Evolutionary conservation across 176 grass and related monocot genomes (phyloP), one percentile per base, ranked within the genome.

Genomic region (Areca catechu): DNA sequence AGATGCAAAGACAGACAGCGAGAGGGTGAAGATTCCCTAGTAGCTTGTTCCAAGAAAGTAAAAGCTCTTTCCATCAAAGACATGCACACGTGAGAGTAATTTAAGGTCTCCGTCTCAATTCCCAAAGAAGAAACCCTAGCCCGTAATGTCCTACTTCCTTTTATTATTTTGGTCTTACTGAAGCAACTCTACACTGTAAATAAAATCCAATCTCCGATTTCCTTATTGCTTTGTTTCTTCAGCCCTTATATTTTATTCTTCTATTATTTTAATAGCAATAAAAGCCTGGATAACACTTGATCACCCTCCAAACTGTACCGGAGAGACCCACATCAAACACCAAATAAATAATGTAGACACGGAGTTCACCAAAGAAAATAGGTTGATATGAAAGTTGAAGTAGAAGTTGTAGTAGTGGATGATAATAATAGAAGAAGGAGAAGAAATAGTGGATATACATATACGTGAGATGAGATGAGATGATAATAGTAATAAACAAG

Each of bases 71-170:
- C 77, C 73, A 80, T 83, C 77, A 76, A 94, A 58, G 60, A 27
- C 62, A 81, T 71, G 77, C 71, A 95, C 81, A 95, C 84, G 81
- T 89, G 80, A 65, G 62, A 73, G 58, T 20, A 65, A 62, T 69
- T 63, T 37, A 30, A 16, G 16, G 4, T 17, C 57, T 5, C 24
- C 29, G 58, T 43, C 65, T 83, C 70, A 78, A 71, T 82, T 84
- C 66, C 68, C 52, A 61, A 23, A 62, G 16, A 77, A 56, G 50
- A 69, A 69, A 34, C 19, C 66, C 51, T 20, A 49, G 54, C 54
- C 74, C 50, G 22, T 69, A 16, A 47, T 22, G 25, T 15, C 56
- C 57, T 56, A 49, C 24, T 29, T 25, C 55, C 25, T 30, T 60
- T 60, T 15, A n/a, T 29, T 37, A 29, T n/a, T 85, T 75, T 62